A percentile compares a stretch with the other conserved stretches of the same genome.
Conservation (phyloP, 1,284 basidiomycete species). For the Neonothopanus nambi region DNA sequence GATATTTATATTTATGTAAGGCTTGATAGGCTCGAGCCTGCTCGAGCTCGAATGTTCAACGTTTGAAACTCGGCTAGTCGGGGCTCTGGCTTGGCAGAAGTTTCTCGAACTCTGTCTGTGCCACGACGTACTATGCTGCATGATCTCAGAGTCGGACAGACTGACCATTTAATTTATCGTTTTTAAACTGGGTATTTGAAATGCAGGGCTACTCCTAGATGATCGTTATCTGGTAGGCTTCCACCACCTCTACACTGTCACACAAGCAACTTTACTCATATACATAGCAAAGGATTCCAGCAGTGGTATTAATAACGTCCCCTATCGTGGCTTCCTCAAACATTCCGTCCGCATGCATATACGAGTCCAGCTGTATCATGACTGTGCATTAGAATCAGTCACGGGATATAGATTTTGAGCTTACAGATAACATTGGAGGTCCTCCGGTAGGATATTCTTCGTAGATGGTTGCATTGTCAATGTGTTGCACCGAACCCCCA, state of each 20-base stretch:
- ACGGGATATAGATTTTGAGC: slow-evolving; percentile 11
- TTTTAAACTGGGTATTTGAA: neutral
- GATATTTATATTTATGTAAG: no score
- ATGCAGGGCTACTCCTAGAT: no score
- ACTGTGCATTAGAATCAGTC: neutral
- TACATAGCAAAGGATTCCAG: slow-evolving; percentile 35
- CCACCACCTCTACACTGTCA: neutral
- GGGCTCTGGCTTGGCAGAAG: no score
- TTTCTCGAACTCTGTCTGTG: no score
- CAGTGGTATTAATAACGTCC: slow-evolving; percentile 34
- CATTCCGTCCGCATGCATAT: slow-evolving; percentile 32
- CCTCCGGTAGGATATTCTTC: slow-evolving; percentile 33
- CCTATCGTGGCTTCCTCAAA: slow-evolving; percentile 29
- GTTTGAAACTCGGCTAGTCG: no score
- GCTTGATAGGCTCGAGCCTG: no score
- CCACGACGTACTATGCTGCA: no score
- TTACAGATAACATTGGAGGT: slow-evolving; percentile 31
- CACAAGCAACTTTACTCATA: slow-evolving; percentile 28
- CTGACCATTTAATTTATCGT: no score
- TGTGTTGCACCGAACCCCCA: slow-evolving; percentile 32
- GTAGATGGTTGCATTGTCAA: slow-evolving; percentile 26
- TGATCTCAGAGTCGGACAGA: no score
- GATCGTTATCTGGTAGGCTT: neutral
- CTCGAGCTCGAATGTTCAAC: no score
- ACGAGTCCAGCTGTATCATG: slow-evolving; percentile 25